Evolutionary conservation across 2,329 filamentous ascomycete genomes (phyloP).

Genomic region (Aspergillus sp.): DNA sequence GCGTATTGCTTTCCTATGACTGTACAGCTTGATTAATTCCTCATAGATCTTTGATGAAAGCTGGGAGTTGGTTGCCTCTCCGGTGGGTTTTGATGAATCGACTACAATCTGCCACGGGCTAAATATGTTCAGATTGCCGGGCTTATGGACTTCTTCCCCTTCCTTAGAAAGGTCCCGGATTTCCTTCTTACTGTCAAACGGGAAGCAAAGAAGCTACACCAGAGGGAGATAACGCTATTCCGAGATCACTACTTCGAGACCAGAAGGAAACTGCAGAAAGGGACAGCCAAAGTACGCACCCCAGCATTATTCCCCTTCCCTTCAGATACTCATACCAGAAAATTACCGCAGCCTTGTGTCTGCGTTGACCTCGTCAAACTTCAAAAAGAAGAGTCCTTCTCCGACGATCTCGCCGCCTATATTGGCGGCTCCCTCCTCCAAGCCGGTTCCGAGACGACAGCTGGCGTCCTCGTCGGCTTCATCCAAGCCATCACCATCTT

Average conservation of each 20-base stretch:
- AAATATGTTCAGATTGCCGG: too few relatives aligned
- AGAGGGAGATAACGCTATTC: background rate
- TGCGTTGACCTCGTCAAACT: background rate
- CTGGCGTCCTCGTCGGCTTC: conserved; percentile 8
- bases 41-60: conserved; percentile 1
- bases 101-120: too few relatives aligned
- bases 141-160: conserved; percentile 12
- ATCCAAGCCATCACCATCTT: conserved; percentile 11
- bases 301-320: background rate
- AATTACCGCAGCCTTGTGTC: background rate
- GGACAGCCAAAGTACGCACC: background rate
- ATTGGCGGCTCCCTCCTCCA: conserved; percentile 10
- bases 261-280: background rate
- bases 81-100: background rate
- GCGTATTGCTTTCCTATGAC: background rate
- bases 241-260: background rate
- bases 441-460: conserved; percentile 10
- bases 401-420: background rate
- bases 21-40: background rate
- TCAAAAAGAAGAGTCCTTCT: background rate
- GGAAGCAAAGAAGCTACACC: conserved; percentile 3
- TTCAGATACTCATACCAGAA: background rate
- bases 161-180: conserved; percentile 9
- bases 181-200: conserved; percentile 7
- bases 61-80: conserved; percentile 9